Evolutionary conservation across 1,284 basidiomycete species (phyloP).

Genomic region (Rhodotorula sp.): DNA sequence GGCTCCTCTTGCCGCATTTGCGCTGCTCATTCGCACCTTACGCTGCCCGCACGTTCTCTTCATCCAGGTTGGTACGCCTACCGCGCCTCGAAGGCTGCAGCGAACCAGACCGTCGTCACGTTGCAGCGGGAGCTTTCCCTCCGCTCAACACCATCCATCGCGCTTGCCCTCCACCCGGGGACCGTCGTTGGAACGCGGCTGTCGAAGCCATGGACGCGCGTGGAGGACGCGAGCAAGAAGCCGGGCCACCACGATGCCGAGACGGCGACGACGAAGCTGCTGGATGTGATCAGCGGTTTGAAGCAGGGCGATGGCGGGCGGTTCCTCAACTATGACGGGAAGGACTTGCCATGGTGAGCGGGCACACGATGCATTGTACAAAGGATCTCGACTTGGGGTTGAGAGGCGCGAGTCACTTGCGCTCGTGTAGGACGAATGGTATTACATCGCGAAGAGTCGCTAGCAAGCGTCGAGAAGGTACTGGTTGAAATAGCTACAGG

Average conservation of each 20-base stretch:
- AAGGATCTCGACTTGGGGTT: not conserved
- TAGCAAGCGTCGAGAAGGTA: too few species aligned
- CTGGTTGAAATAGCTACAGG: too few species aligned
- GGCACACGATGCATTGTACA: not conserved
- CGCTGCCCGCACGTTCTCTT: too few species aligned
- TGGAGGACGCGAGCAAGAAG: conserved; percentile 40
- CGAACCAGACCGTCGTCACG: conserved; percentile 50
- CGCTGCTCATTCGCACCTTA: too few species aligned
- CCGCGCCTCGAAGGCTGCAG: conserved; percentile 51
- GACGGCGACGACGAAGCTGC: conserved; percentile 62
- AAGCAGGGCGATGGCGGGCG: conserved; percentile 59
- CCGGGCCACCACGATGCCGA: conserved; percentile 53
- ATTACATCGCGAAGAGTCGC: too few species aligned
- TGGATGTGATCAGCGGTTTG: conserved; percentile 58
- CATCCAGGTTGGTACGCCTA: conserved; percentile 43
- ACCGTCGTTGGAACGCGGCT: conserved; percentile 47
- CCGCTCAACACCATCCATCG: conserved; percentile 29
- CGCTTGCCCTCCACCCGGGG: conserved; percentile 47
- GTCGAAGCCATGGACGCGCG: conserved; percentile 43
- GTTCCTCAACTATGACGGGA: conserved; percentile 54
- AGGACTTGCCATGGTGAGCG: conserved; percentile 43
- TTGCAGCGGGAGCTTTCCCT: conserved; percentile 46
- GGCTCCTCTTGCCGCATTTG: too few species aligned
- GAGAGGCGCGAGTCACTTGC: not conserved
- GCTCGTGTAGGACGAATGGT: too few species aligned